Percentiles rank a stretch among this genome's conserved stretches.
Evolutionary conservation across 2,329 filamentous ascomycete species (phyloP).

Genomic region (Pseudogymnoascus sp.): DNA sequence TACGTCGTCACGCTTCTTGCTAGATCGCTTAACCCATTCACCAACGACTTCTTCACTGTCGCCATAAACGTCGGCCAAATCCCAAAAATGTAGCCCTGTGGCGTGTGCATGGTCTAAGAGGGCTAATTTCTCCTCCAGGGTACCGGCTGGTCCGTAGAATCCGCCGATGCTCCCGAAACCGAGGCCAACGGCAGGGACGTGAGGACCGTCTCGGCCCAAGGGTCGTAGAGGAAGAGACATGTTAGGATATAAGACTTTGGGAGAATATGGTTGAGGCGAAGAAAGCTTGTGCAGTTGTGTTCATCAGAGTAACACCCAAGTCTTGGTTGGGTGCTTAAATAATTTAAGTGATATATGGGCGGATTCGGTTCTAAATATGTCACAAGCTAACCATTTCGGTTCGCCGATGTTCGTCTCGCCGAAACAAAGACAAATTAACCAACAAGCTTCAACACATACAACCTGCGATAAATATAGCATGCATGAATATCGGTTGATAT

Average conservation of each 20-base stretch:
- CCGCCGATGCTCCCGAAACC: constrained; percentile 24
- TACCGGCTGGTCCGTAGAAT: constrained; percentile 24
- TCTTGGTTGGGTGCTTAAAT: neutral
- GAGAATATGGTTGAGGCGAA: neutral
- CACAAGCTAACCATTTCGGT: neutral
- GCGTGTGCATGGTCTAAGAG: constrained; percentile 24
- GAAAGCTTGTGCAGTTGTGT: neutral
- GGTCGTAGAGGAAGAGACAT: constrained; percentile 20
- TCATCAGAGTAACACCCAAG: neutral
- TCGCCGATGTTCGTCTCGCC: neutral
- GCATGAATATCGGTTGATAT: neutral
- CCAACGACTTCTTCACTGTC: constrained; percentile 41
- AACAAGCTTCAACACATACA: neutral
- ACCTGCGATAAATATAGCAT: neutral
- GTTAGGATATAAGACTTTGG: neutral
- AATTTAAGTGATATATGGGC: neutral
- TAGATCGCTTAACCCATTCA: constrained; percentile 39
- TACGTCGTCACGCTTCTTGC: constrained; percentile 38
- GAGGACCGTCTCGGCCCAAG: constrained; percentile 25
- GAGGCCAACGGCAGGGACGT: constrained; percentile 23
- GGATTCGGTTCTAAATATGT: neutral
- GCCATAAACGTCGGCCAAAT: constrained; percentile 32
- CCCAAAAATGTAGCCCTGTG: constrained; percentile 28
- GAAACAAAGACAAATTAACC: neutral
- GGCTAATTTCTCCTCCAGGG: constrained; percentile 11